Evolutionary conservation across 345 rosid genomes (phyloP).

Genomic region (Populus simonii): DNA sequence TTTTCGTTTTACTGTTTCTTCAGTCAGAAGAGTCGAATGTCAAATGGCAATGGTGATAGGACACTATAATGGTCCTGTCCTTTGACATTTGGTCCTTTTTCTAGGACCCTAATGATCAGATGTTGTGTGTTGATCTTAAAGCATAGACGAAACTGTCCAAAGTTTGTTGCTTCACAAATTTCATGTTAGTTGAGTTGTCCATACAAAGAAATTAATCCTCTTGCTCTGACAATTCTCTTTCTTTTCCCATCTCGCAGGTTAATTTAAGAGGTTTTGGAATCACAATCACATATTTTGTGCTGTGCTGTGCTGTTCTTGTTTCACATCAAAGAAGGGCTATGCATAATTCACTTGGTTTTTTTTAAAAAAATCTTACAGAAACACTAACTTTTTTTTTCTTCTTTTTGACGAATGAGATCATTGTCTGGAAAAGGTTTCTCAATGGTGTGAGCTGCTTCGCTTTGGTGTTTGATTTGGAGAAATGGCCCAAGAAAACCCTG

Average conservation of each 20-base stretch:
- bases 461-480: neutral
- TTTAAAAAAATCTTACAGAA: neutral
- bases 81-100: neutral
- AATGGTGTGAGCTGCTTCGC: neutral
- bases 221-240: neutral
- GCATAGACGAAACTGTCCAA: neutral
- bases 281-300: neutral
- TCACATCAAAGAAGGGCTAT: neutral
- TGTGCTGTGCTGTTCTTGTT: neutral
- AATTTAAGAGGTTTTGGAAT: neutral
- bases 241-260: neutral
- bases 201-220: neutral
- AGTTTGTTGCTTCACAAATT: neutral
- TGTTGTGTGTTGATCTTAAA: neutral
- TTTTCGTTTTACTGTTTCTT: neutral
- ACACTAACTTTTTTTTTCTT: neutral
- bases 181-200: neutral
- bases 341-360: neutral
- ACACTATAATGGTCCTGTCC: neutral
- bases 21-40: neutral
- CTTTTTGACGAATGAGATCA: too few relatives aligned
- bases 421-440: neutral
- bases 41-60: neutral
- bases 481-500: neutral
- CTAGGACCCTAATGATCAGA: neutral